Conservation (phyloP, 2,329 filamentous ascomycete genomes). For the Fusarium sterilihyphosum region DNA sequence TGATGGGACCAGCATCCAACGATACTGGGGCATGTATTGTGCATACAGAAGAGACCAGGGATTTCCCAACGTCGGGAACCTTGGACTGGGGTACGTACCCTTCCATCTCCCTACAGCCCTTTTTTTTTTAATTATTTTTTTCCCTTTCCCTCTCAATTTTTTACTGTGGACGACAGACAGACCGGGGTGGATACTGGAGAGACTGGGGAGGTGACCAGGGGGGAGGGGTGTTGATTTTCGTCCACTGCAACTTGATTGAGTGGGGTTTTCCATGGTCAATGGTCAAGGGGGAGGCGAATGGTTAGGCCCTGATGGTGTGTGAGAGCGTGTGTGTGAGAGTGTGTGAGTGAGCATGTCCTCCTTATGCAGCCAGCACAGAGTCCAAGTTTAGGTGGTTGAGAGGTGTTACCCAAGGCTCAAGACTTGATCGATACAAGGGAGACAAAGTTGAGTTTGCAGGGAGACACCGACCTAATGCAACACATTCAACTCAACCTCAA, state of each 20-base stretch:
- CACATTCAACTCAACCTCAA: constrained; percentile 27
- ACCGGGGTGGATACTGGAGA: constrained; percentile 41
- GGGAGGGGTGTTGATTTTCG: constrained; percentile 35
- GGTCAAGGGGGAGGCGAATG: constrained; percentile 36
- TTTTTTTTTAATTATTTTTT: constrained; percentile 22
- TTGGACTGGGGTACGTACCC: constrained; percentile 23
- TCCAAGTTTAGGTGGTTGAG: constrained; percentile 8
- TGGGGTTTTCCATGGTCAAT: constrained; percentile 22
- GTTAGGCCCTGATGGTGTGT: constrained; percentile 25
- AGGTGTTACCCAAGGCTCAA: constrained; percentile 11
- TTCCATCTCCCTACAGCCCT: constrained; percentile 3
- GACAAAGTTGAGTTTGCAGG: constrained; percentile 18
- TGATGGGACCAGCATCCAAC: constrained; percentile 31
- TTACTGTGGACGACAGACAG: constrained; percentile 31
- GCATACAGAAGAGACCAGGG: constrained; percentile 3
- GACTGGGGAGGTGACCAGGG: constrained; percentile 34
- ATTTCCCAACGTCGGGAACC: constrained; percentile 9
- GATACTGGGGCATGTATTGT: constrained; percentile 17
- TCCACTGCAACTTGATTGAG: constrained; percentile 27
- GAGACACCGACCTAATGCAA: constrained; percentile 29
- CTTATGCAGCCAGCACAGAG: constrained; percentile 3
- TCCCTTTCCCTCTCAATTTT: constrained; percentile 11
- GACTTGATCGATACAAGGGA: constrained; percentile 29
- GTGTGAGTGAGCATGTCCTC: constrained; percentile 16
- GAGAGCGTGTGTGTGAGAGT: background rate